Base-by-base conservation (phyloP, 345 rosid genomes). In the Gossypium longicalyx region DNA sequence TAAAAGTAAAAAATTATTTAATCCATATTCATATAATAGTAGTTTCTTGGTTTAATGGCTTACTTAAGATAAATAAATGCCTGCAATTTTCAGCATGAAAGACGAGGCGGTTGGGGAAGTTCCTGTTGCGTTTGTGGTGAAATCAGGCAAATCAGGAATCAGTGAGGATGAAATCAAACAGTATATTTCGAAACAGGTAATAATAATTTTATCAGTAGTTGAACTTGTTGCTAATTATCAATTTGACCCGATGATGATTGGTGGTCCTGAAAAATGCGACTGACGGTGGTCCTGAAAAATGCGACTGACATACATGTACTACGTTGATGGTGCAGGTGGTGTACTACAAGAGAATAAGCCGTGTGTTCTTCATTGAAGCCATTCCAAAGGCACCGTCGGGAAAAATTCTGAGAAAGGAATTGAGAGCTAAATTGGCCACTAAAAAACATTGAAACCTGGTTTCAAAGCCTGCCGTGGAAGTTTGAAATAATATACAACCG, bases 341-440 rank as follows among this genome's bases (percentile, higher is more conserved):
- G 73, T 89, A 82, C 70, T 91, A 89, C 83, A 91, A 91, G 85
- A 79, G 91, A 80, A 77, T 89, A 22, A 74, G 71, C 54, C 79
- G 69, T 45, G 97, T 89, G 41, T 82, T 74, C 76, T 91, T 88
- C 83, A 75, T 79, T 6, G 88, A 89, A 8, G 75, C 84, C 23
- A 88, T 91, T 67, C 97, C 94, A 0, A 91, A 89, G 83, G 91
- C 97, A 20, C 89, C 89, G 1, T 89, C 97, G 0, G 97, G 97
- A 3, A 89, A 91, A 81, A 89, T 88, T 9, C 74, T 91, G 76
- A 85, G 97, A 80, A 91, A 89, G 75, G 90, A 88, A 1, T 78
- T 91, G 27, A 83, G 86, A 81, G 86, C 85, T 15, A 89, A 82
- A 73, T 16, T 91, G 73, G 86, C 82, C 1, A 60, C 78, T 41